Evolutionary conservation across 768 basidiomycete species (phyloP), one percentile per base, ranked within the genome.

Genomic region (Pulveroboletus sp.): DNA sequence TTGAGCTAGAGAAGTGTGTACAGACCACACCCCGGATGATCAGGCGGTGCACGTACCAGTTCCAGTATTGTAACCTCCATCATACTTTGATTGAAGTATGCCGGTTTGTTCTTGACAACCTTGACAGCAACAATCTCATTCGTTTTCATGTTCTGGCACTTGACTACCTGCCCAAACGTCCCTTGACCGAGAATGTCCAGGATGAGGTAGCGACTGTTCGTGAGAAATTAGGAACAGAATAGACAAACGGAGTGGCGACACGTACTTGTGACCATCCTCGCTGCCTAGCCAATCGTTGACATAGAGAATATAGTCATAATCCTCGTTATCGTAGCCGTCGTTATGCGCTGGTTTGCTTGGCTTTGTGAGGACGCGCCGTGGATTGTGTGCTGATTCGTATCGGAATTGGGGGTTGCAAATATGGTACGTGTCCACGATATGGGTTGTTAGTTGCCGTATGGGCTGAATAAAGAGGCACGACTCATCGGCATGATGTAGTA

Each of bases 51-150:
- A 78, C 89, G 54, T 48, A 94, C 94, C 71, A 98, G 73, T 67
- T 98, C 93, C 39, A 99, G 76, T 54, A 99, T 98, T 1, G 93
- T 96, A 26, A 98, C 95, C 70, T 99, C 96, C 96, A 99, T 99
- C 89, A 96, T 97, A 69, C 89, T 92, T 72, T 99, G 96, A 65
- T 98, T 97, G 70, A 96, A 93, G 74, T 99, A 99, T 0, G 96
- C 96, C 6, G 95, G 96, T 71, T 98, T 99, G 71, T 99, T 99
- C 76, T 99, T 99, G 57, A 99, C 93, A 8, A 99, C 96, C 71
- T 98, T 99, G 54, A 99, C 96, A 21, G 96, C 96, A 39, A 96
- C 93, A 47, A 98, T 91, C 66, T 97, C 95, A 69, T 98, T 93
- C 28, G 92, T 96, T 74, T 94, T 93, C 86, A 97, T 94, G 66